Base-by-base conservation (phyloP, 2,329 filamentous ascomycete genomes). In the Rugonectria rugulosa region DNA sequence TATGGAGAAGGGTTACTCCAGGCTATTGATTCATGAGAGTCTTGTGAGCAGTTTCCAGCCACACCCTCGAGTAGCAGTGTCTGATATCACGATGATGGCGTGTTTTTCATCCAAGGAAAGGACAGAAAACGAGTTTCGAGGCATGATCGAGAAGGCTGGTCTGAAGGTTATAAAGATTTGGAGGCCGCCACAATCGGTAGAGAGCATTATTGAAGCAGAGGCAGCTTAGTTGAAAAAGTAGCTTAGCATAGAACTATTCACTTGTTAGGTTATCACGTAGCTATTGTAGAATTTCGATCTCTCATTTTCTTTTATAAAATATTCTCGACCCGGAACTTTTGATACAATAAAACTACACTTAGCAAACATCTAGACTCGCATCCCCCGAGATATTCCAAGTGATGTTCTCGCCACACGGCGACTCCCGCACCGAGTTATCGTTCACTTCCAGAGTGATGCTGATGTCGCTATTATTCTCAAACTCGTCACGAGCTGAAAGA, bases 361-460 rank as follows among this genome's bases (percentile, higher is more conserved):
- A 79, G 62, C 80, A 82, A 27, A 82, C 65, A 45, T 71, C 71
- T 64, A 71, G 65, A 4, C 57, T 61, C 0, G 73, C 81, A 44
- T 77, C 78, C 0, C 82, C 82, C 3, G 76, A 72, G 14, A 85
- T 70, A 1, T 62, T 75, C 77, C 80, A 83, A 48, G 67, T 80
- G 14, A 75, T 80, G 47, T 85, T 85, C 3, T 77, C 73, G 5
- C 78, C 81, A 38, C 83, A 86, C 6, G 83, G 83, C 3, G 72
- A 77, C 70, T 86, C 83, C 6, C 76, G 72, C 2, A 85, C 81
- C 2, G 77, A 70, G 31, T 74, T 84, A 29, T 72, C 70, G 63
- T 85, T 76, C 3, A 85, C 81, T 23, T 68, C 72, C 14, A 81
- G 63, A 1, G 75, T 79, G 58, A 86, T 74, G 9, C 69, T 79